Percentiles rank a stretch among this genome's conserved stretches.
Evolutionary conservation across 495 filamentous ascomycete genomes (phyloP).

Genomic region (Choiromyces venosus): DNA sequence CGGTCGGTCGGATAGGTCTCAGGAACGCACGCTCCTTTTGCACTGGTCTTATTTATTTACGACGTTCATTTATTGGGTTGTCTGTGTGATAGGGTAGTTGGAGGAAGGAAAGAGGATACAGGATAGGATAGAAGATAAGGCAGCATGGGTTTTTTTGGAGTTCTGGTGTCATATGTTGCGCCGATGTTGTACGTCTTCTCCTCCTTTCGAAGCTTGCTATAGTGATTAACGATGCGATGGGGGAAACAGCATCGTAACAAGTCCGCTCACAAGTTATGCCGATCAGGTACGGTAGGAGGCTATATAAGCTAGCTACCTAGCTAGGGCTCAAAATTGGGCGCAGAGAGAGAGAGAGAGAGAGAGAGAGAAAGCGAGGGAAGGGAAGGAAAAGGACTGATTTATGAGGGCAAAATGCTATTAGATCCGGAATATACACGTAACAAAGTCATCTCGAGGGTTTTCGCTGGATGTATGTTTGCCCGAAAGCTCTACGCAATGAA

Average conservation of each 20-base stretch:
- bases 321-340: too few species aligned
- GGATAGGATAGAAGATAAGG: neutral
- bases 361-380: neutral
- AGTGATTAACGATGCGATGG: neutral
- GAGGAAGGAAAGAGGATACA: neutral
- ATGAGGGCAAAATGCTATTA: slow-evolving; percentile 43
- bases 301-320: too few species aligned
- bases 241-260: slow-evolving; percentile 34
- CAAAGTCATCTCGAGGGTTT: slow-evolving; percentile 80
- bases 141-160: slow-evolving; percentile 25
- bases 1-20: too few species aligned
- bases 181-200: slow-evolving; percentile 29
- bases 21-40: neutral
- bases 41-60: neutral
- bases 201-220: too few species aligned
- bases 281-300: slow-evolving; percentile 40
- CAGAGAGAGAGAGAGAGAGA: too few species aligned
- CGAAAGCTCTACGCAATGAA: neutral
- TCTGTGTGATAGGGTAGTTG: neutral
- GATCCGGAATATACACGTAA: slow-evolving; percentile 78
- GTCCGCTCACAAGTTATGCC: slow-evolving; percentile 40
- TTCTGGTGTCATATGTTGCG: slow-evolving; percentile 30
- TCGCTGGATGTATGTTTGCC: slow-evolving; percentile 48
- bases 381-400: slow-evolving; percentile 9
- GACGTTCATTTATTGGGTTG: neutral